These are phyloP conservation scores for Chrysanthemum seticuspe DNA, from an alignment of 129 eudicot species.

Conservation along the genomic window DNA sequence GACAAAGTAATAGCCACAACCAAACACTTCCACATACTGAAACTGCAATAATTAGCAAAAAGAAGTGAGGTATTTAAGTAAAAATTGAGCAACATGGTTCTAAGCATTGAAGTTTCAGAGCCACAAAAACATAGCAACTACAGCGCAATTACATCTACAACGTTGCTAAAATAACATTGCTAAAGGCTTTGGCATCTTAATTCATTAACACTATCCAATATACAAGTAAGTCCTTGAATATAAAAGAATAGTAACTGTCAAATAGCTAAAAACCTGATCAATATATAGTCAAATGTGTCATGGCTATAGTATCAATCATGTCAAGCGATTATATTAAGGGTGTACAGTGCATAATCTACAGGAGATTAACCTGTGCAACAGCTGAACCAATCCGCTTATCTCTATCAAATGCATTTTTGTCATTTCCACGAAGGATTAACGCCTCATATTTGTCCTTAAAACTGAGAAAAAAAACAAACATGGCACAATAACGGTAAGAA, in stretches of 20 bases:
- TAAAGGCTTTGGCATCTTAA: no score
- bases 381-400: slow-evolving; percentile 90
- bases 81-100: no score
- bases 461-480: slow-evolving; percentile 36
- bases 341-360: neutral
- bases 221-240: slow-evolving; percentile 8
- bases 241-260: slow-evolving; percentile 6
- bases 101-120: no score
- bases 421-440: slow-evolving; percentile 83
- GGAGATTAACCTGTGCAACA: slow-evolving; percentile 76
- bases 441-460: slow-evolving; percentile 73
- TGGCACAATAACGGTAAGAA: neutral
- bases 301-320: neutral
- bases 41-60: no score
- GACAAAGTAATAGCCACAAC: no score
- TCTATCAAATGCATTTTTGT: slow-evolving; percentile 87
- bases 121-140: no score
- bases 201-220: neutral
- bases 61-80: no score
- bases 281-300: neutral
- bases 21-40: no score
- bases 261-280: neutral
- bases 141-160: no score
- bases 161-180: no score
- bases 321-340: no score